Conservation (phyloP, 1,284 basidiomycete genomes). For the Ceratobasidium theobromae region DNA sequence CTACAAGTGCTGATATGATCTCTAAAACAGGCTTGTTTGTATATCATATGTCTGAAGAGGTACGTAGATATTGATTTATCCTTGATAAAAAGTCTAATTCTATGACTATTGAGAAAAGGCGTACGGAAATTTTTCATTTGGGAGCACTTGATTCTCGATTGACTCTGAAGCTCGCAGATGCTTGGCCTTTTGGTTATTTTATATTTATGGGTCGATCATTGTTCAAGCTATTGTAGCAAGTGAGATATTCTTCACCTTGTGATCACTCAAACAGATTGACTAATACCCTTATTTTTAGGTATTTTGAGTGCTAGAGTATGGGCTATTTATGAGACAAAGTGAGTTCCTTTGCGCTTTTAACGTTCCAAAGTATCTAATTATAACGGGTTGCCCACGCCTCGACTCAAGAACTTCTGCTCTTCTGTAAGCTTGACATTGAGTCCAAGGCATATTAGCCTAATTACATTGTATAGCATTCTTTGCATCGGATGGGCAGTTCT, state of each 20-base stretch:
- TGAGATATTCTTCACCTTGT: too few species aligned
- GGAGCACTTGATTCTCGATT: too few species aligned
- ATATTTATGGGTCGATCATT: slow-evolving; percentile 19
- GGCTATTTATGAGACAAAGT: slow-evolving; percentile 9
- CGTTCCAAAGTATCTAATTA: too few species aligned
- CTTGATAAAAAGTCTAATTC: too few species aligned
- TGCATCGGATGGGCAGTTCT: neutral
- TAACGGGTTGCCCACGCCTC: too few species aligned
- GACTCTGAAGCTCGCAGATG: neutral
- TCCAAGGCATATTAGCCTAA: neutral
- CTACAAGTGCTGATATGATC: too few species aligned
- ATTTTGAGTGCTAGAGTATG: slow-evolving; percentile 5
- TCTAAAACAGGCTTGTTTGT: slow-evolving; percentile 9
- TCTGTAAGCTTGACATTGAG: too few species aligned
- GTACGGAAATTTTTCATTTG: too few species aligned
- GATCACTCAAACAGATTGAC: too few species aligned
- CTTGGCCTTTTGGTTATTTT: slow-evolving; percentile 14
- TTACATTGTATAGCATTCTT: neutral
- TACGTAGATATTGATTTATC: neutral
- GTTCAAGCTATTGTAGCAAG: slow-evolving; percentile 23
- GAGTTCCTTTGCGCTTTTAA: neutral
- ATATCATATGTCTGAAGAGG: slow-evolving; percentile 11
- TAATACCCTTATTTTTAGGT: neutral
- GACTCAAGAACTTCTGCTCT: too few species aligned
- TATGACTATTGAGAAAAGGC: too few species aligned